phyloP scores from a whole-genome alignment of 2,329 filamentous ascomycete species.

The Berkeleyomyces basicola region DNA sequence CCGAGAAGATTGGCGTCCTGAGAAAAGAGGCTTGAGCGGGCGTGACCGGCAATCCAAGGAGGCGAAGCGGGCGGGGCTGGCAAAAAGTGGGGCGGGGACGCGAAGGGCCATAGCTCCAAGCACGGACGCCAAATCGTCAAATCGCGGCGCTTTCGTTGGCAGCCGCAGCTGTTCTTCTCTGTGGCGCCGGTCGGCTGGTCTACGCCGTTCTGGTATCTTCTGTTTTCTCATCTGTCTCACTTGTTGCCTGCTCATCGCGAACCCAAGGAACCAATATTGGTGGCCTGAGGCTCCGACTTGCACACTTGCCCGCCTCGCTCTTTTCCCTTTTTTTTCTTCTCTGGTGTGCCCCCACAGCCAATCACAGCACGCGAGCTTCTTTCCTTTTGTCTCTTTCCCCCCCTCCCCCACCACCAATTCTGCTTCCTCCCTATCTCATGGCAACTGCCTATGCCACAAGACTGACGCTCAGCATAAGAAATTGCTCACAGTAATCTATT shows the following conservation, averaged over 20 bases:
- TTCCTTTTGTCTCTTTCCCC: background rate
- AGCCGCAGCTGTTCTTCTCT: background rate
- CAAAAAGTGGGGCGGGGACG: background rate
- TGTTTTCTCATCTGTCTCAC: background rate
- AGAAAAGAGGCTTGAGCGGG: background rate
- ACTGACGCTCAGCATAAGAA: background rate
- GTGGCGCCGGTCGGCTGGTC: background rate
- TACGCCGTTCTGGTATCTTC: background rate
- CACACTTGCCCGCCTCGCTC: background rate
- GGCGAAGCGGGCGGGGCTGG: background rate
- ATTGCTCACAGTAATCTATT: background rate
- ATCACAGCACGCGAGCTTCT: background rate
- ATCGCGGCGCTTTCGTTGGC: background rate
- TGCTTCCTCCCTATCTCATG: too few relatives aligned
- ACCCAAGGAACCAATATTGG: background rate
- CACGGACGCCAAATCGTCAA: background rate
- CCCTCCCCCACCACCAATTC: too few relatives aligned
- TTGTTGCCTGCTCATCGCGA: background rate
- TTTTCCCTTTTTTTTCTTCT: background rate
- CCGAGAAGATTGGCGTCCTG: conserved; percentile 17
- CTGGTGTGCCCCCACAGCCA: background rate
- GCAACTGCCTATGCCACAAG: too few relatives aligned
- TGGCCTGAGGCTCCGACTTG: background rate
- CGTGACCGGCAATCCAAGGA: background rate
- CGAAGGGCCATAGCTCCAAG: background rate